Conservation (phyloP, 495 filamentous ascomycete species). For the Staphylotrichum tortipilum region DNA sequence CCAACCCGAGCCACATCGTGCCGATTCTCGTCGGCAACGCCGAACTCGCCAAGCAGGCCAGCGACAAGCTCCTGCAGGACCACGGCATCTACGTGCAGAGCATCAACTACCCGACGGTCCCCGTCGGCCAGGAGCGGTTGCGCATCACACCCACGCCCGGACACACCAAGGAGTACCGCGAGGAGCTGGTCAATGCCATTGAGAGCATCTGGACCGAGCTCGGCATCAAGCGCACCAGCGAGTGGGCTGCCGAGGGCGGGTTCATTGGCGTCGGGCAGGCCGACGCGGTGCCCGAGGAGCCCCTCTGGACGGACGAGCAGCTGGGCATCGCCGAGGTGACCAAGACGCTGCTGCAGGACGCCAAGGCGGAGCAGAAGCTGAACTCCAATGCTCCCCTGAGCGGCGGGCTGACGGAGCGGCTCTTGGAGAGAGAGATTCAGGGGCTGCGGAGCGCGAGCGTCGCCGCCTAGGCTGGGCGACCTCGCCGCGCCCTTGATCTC, state of each 20-base stretch:
- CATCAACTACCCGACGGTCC: constrained; percentile 98
- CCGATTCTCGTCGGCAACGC: constrained; percentile 91
- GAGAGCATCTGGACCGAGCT: constrained; percentile 81
- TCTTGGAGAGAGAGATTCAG: constrained; percentile 19
- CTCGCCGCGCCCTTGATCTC: neutral
- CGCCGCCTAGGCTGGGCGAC: constrained; percentile 9
- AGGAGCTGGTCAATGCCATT: constrained; percentile 76
- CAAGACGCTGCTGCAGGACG: constrained; percentile 15
- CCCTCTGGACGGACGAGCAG: constrained; percentile 84
- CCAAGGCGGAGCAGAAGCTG: constrained; percentile 23
- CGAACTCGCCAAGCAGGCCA: constrained; percentile 83
- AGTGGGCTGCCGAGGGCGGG: constrained; percentile 85
- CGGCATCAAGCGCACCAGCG: constrained; percentile 79
- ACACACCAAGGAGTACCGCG: constrained; percentile 70
- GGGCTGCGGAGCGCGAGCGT: constrained; percentile 12
- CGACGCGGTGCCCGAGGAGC: constrained; percentile 41
- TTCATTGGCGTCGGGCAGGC: constrained; percentile 85
- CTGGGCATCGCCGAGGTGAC: constrained; percentile 54
- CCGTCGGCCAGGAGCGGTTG: constrained; percentile 88
- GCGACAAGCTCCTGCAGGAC: constrained; percentile 76
- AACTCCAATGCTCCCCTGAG: neutral
- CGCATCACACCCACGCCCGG: constrained; percentile 94
- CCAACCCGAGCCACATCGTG: constrained; percentile 93
- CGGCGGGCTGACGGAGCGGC: constrained; percentile 15
- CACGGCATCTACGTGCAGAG: constrained; percentile 95